Evolutionary conservation across 306 rosid genomes (phyloP).

Genomic region (Acacia melanoxylon): DNA sequence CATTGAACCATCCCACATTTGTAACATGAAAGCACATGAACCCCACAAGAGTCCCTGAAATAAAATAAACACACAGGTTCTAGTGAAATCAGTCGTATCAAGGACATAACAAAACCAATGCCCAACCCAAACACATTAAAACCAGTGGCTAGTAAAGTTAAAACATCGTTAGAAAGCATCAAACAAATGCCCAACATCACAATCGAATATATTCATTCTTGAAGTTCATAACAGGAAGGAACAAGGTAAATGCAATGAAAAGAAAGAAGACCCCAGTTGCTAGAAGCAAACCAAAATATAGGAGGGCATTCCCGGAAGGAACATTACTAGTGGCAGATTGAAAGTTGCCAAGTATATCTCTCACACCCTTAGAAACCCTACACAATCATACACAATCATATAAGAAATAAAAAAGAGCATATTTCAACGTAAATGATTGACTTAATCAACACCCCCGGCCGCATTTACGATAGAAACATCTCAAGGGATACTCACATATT

Average conservation of each 20-base stretch:
- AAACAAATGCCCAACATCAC: background rate
- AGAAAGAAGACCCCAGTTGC: slow-evolving; percentile 86
- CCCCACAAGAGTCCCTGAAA: too few relatives aligned
- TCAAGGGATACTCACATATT: background rate
- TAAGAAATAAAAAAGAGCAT: background rate
- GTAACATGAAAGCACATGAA: too few relatives aligned
- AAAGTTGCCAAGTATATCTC: slow-evolving; percentile 84
- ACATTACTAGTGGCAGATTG: slow-evolving; percentile 80
- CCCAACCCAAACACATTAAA: too few relatives aligned
- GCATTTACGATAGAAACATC: background rate
- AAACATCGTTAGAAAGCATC: background rate
- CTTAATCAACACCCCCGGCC: background rate
- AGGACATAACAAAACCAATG: too few relatives aligned
- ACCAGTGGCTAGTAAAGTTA: background rate
- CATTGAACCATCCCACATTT: too few relatives aligned
- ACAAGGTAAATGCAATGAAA: slow-evolving; percentile 87
- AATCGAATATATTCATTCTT: background rate
- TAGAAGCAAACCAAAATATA: slow-evolving; percentile 80
- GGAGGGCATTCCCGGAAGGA: slow-evolving; percentile 90
- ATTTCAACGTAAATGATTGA: background rate
- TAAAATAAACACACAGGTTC: too few relatives aligned
- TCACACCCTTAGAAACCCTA: slow-evolving; percentile 93
- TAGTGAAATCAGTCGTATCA: too few relatives aligned
- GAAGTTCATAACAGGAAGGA: slow-evolving; percentile 67
- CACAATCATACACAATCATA: slow-evolving; percentile 19